Evolutionary conservation across 2,329 filamentous ascomycete species (phyloP).

Genomic region (Monosporascus sp.): DNA sequence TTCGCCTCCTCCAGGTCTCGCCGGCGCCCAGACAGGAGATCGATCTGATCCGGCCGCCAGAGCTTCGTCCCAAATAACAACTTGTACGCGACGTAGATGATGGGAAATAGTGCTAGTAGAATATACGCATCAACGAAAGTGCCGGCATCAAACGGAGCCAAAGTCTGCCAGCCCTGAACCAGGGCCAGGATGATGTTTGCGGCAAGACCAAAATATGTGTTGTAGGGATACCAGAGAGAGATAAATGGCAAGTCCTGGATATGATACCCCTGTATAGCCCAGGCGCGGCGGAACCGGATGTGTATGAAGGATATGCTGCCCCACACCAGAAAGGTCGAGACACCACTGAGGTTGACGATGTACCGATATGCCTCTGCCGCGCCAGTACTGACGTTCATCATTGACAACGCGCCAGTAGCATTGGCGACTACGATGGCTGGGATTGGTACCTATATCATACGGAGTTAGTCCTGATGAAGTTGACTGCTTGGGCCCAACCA

Average conservation of each 20-base stretch:
- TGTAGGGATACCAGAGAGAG: constrained; percentile 50
- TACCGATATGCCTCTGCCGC: constrained; percentile 60
- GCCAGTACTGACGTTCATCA: constrained; percentile 68
- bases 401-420: constrained; percentile 62
- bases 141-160: constrained; percentile 52
- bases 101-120: constrained; percentile 50
- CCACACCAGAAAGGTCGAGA: constrained; percentile 70
- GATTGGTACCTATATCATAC: constrained; percentile 35
- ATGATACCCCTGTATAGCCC: constrained; percentile 51
- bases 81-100: constrained; percentile 54
- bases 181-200: constrained; percentile 56
- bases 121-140: constrained; percentile 62
- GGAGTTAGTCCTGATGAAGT: neutral
- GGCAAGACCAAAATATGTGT: constrained; percentile 52
- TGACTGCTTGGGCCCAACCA: neutral
- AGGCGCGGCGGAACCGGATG: constrained; percentile 64
- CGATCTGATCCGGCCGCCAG: constrained; percentile 46
- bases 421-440: constrained; percentile 64
- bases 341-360: constrained; percentile 65
- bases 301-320: constrained; percentile 65
- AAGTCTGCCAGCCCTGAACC: constrained; percentile 56
- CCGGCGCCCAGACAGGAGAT: constrained; percentile 50
- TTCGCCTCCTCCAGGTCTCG: constrained; percentile 46
- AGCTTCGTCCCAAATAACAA: constrained; percentile 46
- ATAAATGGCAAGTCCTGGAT: constrained; percentile 50